Percentiles rank a stretch among this genome's conserved stretches.
Evolutionary conservation across 441 rosid genomes (phyloP).

Genomic region (Erysimum cheiri): DNA sequence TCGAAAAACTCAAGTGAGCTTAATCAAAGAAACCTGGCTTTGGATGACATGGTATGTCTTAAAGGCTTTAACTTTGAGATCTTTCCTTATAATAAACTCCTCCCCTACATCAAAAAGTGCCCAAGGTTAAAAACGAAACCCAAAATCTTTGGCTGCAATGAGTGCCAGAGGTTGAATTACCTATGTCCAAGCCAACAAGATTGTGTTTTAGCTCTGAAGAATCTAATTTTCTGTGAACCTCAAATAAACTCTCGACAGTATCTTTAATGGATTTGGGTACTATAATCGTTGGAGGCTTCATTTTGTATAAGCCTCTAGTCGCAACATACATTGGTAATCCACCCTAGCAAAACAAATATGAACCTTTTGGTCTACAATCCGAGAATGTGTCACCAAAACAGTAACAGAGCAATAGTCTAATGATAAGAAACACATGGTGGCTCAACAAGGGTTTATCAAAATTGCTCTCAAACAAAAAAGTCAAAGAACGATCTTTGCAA

Average conservation of each 20-base stretch:
- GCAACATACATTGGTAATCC: conserved; percentile 94
- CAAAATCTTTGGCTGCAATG: conserved; percentile 7
- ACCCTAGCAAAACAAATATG: conserved; percentile 54
- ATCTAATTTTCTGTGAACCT: conserved; percentile 77
- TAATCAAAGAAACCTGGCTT: conserved; percentile 63
- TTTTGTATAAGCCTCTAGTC: conserved; percentile 74
- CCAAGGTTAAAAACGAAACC: conserved; percentile 8
- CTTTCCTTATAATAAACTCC: conserved; percentile 72
- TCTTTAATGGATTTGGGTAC: conserved; percentile 71
- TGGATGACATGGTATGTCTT: conserved; percentile 86
- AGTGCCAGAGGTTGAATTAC: conserved; percentile 45
- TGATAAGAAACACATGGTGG: background rate
- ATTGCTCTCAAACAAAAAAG: background rate
- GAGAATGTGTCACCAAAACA: conserved; percentile 18
- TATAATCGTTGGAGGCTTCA: conserved; percentile 90
- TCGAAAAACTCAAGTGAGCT: background rate
- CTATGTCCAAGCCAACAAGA: conserved; percentile 81
- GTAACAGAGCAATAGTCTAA: background rate
- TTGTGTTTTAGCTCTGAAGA: conserved; percentile 74
- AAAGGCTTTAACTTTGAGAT: conserved; percentile 90
- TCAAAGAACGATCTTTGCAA: conserved; percentile 2
- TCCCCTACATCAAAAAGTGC: conserved; percentile 64
- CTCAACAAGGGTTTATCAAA: background rate
- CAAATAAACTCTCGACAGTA: conserved; percentile 72
- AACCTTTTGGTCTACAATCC: background rate